Conservation (phyloP, 306 rosid species). For the Nissolia schottii region DNA sequence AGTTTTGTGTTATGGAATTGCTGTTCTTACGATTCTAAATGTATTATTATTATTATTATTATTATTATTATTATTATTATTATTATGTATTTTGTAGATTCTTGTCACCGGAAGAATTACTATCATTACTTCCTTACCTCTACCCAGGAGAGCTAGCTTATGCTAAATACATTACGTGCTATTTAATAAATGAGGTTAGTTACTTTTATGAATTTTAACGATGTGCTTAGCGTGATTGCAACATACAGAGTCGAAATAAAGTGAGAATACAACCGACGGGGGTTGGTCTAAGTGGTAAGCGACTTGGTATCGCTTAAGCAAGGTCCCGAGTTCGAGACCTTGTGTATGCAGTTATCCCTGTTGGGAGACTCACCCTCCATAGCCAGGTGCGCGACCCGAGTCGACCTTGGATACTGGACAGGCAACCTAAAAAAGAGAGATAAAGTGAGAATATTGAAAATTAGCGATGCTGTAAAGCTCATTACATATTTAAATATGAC, state of each 20-base stretch:
- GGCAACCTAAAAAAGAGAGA: no score
- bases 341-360: no score
- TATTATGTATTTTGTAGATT: conserved; percentile 28
- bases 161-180: conserved; percentile 51
- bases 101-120: conserved; percentile 59
- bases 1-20: not conserved
- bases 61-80: not conserved
- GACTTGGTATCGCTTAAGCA: no score
- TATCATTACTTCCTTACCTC: conserved; percentile 49
- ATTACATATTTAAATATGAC: not conserved
- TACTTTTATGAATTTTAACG: not conserved
- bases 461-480: not conserved
- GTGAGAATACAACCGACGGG: no score
- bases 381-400: no score
- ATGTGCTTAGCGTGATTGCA: not conserved
- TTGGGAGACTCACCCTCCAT: no score
- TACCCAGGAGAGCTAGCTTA: conserved; percentile 71
- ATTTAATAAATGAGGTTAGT: conserved; percentile 63
- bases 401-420: no score
- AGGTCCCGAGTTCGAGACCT: no score
- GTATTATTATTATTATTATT: not conserved
- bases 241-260: not conserved
- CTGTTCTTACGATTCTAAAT: not conserved
- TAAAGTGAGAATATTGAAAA: not conserved
- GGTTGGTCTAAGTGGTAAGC: no score